These are phyloP conservation scores for Darksidea phi DNA, from an alignment of 495 filamentous ascomycete species.

Conservation along the genomic window DNA sequence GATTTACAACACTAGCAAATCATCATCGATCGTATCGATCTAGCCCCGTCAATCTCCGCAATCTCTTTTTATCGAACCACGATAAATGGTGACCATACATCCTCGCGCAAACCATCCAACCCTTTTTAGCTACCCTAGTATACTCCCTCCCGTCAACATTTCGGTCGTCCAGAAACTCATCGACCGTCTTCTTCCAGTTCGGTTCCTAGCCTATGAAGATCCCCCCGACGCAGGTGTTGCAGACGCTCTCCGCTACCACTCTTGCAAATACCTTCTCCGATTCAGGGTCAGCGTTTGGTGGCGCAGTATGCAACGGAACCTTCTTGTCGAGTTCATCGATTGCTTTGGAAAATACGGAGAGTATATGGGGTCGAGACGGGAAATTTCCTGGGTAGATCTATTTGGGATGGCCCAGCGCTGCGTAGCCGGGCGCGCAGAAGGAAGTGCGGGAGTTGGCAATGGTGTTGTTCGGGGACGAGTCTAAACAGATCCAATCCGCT, in stretches of 20 bases:
- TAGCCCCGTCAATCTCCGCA: too few species aligned
- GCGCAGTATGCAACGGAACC: not conserved
- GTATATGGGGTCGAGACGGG: not conserved
- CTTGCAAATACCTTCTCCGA: not conserved
- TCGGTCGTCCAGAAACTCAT: not conserved
- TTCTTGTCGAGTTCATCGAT: not conserved
- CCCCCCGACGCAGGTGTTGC: not conserved
- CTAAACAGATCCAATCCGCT: not conserved
- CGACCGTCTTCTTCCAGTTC: not conserved
- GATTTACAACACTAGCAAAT: too few species aligned
- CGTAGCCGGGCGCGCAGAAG: constrained; percentile 8
- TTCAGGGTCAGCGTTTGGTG: not conserved
- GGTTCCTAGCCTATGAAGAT: not conserved
- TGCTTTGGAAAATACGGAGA: not conserved
- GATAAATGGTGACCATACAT: not conserved
- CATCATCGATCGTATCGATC: too few species aligned
- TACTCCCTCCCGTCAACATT: not conserved
- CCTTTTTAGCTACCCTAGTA: not conserved
- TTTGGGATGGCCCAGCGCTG: not conserved
- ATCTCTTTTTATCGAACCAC: too few species aligned
- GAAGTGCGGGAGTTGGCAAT: not conserved
- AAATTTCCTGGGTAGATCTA: not conserved
- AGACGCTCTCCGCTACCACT: not conserved
- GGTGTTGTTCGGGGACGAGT: not conserved
- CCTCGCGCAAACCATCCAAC: not conserved